Conservation (phyloP, 768 basidiomycete species). For the Mycena indigotica region DNA sequence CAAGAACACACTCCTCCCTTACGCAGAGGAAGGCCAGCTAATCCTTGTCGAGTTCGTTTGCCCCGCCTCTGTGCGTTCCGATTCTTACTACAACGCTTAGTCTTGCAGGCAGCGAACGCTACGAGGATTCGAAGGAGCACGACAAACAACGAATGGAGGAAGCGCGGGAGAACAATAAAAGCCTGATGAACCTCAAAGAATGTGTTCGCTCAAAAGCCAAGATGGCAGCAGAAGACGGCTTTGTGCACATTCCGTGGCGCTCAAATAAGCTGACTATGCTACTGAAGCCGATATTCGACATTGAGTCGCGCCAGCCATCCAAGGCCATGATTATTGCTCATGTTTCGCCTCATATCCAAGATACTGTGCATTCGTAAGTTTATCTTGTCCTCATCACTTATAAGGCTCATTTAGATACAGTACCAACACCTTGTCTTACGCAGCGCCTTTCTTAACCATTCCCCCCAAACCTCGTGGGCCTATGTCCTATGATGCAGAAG, state of each 20-base stretch:
- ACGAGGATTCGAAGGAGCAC: slow-evolving; percentile 39
- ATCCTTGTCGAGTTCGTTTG: slow-evolving; percentile 37
- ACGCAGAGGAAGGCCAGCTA: slow-evolving; percentile 37
- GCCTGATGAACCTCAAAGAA: slow-evolving; percentile 39
- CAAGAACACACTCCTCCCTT: slow-evolving; percentile 36
- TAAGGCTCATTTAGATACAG: slow-evolving; percentile 3
- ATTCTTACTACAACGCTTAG: slow-evolving; percentile 20
- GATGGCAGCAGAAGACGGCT: slow-evolving; percentile 37
- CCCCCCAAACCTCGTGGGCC: slow-evolving; percentile 32
- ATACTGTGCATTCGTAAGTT: slow-evolving; percentile 30
- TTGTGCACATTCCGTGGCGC: slow-evolving; percentile 40
- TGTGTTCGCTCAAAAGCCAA: slow-evolving; percentile 40
- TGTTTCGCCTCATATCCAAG: slow-evolving; percentile 40
- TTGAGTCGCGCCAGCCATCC: slow-evolving; percentile 33
- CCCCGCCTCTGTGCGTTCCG: no score
- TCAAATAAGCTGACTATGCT: slow-evolving; percentile 38
- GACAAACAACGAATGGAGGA: slow-evolving; percentile 39
- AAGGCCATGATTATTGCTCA: slow-evolving; percentile 38
- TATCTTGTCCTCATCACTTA: neutral
- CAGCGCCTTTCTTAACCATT: slow-evolving; percentile 34
- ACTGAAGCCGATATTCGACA: slow-evolving; percentile 41
- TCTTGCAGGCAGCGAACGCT: slow-evolving; percentile 38
- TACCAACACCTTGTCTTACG: slow-evolving; percentile 36
- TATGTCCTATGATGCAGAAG: slow-evolving; percentile 33
- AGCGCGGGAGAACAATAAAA: slow-evolving; percentile 38